Percentiles rank a stretch among this genome's conserved stretches.
These are phyloP conservation scores for Trichoderma orchidacearum DNA, from an alignment of 495 filamentous ascomycete species.

Conservation along the genomic window DNA sequence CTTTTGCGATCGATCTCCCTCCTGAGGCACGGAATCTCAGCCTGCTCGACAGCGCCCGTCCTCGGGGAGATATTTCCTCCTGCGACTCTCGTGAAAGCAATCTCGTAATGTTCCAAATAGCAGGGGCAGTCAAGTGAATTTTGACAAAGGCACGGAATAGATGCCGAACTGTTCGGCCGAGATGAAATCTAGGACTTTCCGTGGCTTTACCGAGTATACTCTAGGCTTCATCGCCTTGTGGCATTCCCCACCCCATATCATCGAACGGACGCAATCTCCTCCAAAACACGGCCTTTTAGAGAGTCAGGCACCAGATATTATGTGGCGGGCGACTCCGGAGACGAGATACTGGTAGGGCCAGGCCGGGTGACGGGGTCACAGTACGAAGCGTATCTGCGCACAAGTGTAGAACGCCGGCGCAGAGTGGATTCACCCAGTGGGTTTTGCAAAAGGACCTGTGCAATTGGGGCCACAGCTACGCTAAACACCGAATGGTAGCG, in stretches of 20 bases:
- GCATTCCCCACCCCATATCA: no score
- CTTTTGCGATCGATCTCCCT: background rate
- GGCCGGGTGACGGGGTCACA: background rate
- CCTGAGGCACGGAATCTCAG: background rate
- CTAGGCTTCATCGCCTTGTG: background rate
- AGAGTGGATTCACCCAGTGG: background rate
- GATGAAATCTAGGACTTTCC: background rate
- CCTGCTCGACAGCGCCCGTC: background rate
- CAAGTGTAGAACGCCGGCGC: background rate
- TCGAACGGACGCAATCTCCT: no score
- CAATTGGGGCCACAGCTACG: background rate
- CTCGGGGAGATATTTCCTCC: background rate
- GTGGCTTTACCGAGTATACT: background rate
- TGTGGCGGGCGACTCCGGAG: background rate
- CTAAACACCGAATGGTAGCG: background rate
- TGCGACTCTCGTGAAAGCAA: background rate
- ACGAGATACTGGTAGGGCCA: background rate
- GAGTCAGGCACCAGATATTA: background rate
- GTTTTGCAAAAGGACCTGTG: conserved; percentile 1
- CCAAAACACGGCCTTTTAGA: background rate
- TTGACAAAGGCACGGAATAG: background rate
- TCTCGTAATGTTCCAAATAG: no score
- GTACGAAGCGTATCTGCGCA: background rate
- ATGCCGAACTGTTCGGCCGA: background rate
- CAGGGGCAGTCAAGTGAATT: background rate